Conservation (phyloP, 108 stramenopile species). For the Ochromonas danica region DNA sequence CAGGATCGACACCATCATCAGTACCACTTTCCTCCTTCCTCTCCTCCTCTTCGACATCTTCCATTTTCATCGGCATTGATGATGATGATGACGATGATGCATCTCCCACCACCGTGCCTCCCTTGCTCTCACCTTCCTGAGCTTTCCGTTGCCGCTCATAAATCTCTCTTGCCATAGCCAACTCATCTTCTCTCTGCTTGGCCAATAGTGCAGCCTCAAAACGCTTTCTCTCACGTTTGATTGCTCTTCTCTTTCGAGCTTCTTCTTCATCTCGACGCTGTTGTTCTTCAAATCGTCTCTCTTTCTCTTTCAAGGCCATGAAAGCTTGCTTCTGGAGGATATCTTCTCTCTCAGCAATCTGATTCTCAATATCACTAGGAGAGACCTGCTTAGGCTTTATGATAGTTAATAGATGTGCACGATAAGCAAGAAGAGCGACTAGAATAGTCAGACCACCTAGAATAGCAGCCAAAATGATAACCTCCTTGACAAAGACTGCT, state of each 20-base stretch:
- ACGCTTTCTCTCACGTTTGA: background rate
- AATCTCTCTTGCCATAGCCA: constrained; percentile 4
- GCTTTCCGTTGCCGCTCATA: background rate
- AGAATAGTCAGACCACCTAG: background rate
- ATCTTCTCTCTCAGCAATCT: background rate
- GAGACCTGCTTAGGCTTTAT: background rate
- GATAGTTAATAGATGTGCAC: background rate
- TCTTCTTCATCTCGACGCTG: background rate
- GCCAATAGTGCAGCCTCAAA: background rate
- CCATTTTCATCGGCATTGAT: no score
- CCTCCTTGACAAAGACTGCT: background rate
- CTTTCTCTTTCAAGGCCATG: background rate
- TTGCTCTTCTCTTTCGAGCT: background rate
- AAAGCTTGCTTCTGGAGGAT: background rate
- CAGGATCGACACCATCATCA: no score
- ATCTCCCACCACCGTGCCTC: no score
- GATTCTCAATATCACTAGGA: background rate
- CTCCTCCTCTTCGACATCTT: no score
- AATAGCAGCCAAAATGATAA: background rate
- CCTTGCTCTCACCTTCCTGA: no score
- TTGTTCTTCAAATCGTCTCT: constrained; percentile 6
- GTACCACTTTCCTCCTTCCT: no score
- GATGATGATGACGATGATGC: no score
- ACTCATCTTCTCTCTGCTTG: background rate
- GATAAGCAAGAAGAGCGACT: background rate